Conservation (phyloP, 495 filamentous ascomycete species). For the Neurospora pannonica region DNA sequence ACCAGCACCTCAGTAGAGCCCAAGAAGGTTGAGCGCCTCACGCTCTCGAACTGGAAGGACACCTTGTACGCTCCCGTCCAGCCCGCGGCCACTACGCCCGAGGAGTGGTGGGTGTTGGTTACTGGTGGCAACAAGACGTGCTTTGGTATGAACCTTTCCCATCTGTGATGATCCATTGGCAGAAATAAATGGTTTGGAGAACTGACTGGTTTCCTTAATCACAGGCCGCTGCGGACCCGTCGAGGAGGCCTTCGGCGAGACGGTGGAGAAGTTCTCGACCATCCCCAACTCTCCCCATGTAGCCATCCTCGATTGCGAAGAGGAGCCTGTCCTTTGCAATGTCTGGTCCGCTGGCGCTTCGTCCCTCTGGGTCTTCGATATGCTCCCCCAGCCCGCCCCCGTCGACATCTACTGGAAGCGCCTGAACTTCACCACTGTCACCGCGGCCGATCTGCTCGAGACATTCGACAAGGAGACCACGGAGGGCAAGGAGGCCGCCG, state of each 20-base stretch:
- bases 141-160: constrained; percentile 42
- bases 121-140: constrained; percentile 86
- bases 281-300: constrained; percentile 60
- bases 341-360: constrained; percentile 66
- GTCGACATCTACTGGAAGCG: constrained; percentile 52
- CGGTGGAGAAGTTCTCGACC: constrained; percentile 55
- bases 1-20: constrained; percentile 34
- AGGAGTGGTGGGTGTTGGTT: constrained; percentile 75
- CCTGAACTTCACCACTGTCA: constrained; percentile 58
- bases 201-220: constrained; percentile 5
- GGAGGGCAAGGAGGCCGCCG: constrained; percentile 24
- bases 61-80: constrained; percentile 54
- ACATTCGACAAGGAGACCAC: constrained; percentile 56
- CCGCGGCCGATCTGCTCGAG: constrained; percentile 50
- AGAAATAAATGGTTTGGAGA: neutral
- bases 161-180: neutral
- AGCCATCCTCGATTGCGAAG: constrained; percentile 69
- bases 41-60: constrained; percentile 61
- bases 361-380: constrained; percentile 60
- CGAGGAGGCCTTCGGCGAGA: constrained; percentile 48
- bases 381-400: constrained; percentile 44
- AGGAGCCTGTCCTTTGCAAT: constrained; percentile 70
- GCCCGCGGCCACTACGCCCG: constrained; percentile 42
- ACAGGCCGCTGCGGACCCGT: constrained; percentile 36
- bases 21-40: constrained; percentile 50